These are phyloP conservation scores for Aureobasidium sp. DNA, from an alignment of 2,329 filamentous ascomycete species.

Conservation along the genomic window DNA sequence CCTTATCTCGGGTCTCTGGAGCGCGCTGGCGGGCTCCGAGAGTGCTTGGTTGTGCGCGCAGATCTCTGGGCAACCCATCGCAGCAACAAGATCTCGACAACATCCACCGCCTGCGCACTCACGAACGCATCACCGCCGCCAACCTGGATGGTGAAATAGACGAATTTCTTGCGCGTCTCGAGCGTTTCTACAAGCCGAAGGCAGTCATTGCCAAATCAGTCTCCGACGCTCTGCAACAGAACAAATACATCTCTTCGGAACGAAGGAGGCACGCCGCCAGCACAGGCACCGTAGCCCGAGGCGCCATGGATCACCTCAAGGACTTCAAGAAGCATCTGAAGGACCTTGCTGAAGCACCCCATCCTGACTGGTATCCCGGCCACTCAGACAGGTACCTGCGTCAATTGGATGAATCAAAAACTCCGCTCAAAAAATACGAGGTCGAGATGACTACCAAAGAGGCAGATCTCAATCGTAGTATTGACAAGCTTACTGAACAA, in stretches of 20 bases:
- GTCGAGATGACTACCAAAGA: neutral
- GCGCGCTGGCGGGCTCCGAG: neutral
- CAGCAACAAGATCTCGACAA: neutral
- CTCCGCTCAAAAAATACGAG: neutral
- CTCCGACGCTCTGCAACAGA: neutral
- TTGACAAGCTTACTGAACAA: neutral
- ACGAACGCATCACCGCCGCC: neutral
- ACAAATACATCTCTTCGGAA: slow-evolving; percentile 13
- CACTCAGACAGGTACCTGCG: slow-evolving; percentile 1
- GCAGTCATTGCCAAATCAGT: neutral
- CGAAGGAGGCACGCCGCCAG: neutral
- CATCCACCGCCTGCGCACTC: slow-evolving; percentile 1
- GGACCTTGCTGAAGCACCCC: slow-evolving; percentile 7
- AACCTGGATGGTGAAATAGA: neutral
- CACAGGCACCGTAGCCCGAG: neutral
- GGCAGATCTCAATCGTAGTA: neutral
- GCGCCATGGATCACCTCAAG: neutral
- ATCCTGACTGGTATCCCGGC: slow-evolving; percentile 5
- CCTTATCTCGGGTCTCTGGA: neutral
- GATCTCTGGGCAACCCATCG: neutral
- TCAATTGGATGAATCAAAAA: neutral
- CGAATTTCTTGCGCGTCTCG: neutral
- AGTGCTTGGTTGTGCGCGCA: neutral
- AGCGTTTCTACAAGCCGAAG: neutral
- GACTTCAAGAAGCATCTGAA: slow-evolving; percentile 1